These are phyloP conservation scores for Fonsecaea pugnacius DNA, from an alignment of 2,329 filamentous ascomycete species.

Conservation along the genomic window DNA sequence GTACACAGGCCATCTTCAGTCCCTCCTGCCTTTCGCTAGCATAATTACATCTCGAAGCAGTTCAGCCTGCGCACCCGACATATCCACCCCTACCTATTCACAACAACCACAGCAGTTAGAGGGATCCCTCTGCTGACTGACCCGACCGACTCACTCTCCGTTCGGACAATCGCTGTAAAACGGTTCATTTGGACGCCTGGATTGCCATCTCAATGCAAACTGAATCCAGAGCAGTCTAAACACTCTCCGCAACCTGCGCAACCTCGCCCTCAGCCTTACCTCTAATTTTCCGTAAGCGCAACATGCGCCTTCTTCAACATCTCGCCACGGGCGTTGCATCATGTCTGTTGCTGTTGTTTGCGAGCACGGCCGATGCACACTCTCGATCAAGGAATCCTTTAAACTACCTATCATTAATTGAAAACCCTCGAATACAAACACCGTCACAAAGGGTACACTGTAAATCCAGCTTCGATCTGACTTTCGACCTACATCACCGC, in stretches of 20 bases:
- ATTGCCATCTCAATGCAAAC: conserved; percentile 9
- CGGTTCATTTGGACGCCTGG: neutral
- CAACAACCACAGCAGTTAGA: neutral
- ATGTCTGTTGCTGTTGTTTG: conserved; percentile 27
- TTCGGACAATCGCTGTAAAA: neutral
- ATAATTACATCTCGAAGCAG: neutral
- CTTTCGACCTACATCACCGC: conserved; percentile 72
- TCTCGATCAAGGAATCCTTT: conserved; percentile 78
- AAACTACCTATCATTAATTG: conserved; percentile 71
- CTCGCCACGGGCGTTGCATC: conserved; percentile 29
- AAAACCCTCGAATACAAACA: conserved; percentile 76
- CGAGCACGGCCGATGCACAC: conserved; percentile 54
- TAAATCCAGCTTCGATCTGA: conserved; percentile 80
- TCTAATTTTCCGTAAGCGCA: neutral
- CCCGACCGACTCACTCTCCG: neutral
- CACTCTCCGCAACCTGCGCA: conserved; percentile 4
- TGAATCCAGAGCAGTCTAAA: conserved; percentile 3
- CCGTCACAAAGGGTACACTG: conserved; percentile 78
- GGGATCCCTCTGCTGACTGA: neutral
- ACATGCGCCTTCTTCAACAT: conserved; percentile 35
- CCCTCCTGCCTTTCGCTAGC: neutral
- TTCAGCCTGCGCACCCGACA: neutral
- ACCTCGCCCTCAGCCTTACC: conserved; percentile 3
- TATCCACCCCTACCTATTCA: neutral
- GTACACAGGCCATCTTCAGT: neutral